A percentile compares a stretch with the other conserved stretches of the same genome.
phyloP scores from a whole-genome alignment of 2,329 filamentous ascomycete genomes.

The Myrmaecium sp. region DNA sequence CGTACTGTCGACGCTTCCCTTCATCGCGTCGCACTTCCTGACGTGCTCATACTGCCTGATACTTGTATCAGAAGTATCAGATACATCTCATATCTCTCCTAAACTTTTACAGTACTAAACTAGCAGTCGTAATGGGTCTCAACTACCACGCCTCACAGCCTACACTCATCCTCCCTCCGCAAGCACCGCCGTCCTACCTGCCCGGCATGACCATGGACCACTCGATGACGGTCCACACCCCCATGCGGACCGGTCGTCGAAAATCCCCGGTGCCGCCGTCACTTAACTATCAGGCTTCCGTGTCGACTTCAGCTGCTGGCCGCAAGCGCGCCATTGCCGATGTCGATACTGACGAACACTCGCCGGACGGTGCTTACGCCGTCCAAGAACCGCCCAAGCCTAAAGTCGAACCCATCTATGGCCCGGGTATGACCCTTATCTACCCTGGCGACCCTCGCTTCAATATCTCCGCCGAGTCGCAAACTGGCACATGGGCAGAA shows the following conservation, averaged over 20 bases:
- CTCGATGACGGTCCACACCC: conserved; percentile 16
- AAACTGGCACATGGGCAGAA: conserved; percentile 58
- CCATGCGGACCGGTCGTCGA: conserved; percentile 16
- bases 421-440: conserved; percentile 56
- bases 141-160: conserved; percentile 29
- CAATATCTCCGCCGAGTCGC: conserved; percentile 43
- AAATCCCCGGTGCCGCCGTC: conserved; percentile 25
- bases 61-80: conserved; percentile 13
- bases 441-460: conserved; percentile 44
- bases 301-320: conserved; percentile 33
- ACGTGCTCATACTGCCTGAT: conserved; percentile 12
- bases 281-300: conserved; percentile 25
- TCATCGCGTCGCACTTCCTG: conserved; percentile 11
- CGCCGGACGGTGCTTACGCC: conserved; percentile 31
- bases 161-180: conserved; percentile 28
- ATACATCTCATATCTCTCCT: background rate
- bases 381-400: conserved; percentile 33
- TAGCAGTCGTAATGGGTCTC: conserved; percentile 24
- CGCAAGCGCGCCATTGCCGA: conserved; percentile 66
- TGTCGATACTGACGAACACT: conserved; percentile 47
- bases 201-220: conserved; percentile 8
- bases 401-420: conserved; percentile 51
- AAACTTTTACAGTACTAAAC: conserved; percentile 19
- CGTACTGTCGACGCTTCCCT: conserved; percentile 6
- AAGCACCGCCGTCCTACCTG: conserved; percentile 20